Conservation (phyloP, 805 yeast species). For the Schwanniomyces polymorphus region DNA sequence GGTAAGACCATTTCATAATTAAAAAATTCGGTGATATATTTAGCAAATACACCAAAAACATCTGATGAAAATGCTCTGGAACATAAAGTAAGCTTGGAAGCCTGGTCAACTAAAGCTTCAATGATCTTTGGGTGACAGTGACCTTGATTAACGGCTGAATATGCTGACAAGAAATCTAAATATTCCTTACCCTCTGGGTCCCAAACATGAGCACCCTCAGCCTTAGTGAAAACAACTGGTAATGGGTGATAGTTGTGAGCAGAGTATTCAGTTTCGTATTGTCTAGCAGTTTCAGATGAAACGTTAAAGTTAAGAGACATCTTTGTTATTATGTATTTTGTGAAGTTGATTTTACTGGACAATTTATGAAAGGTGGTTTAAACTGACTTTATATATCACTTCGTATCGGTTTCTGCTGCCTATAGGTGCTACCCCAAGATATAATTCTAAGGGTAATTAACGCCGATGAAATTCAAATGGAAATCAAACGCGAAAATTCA, state of each 20-base stretch:
- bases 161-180: conserved; percentile 89
- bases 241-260: conserved; percentile 97
- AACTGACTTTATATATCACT: conserved; percentile 2
- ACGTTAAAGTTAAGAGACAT: conserved; percentile 44
- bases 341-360: background rate
- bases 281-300: conserved; percentile 63
- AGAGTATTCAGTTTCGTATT: conserved; percentile 75
- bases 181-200: conserved; percentile 97
- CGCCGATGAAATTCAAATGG: conserved; percentile 1
- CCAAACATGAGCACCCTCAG: conserved; percentile 92
- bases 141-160: conserved; percentile 97
- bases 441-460: background rate
- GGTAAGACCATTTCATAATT: conserved; percentile 92
- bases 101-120: conserved; percentile 82
- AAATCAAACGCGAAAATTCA: background rate
- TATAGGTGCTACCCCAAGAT: conserved; percentile 9
- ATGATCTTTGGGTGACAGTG: conserved; percentile 96
- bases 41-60: conserved; percentile 82
- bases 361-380: background rate
- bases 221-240: conserved; percentile 89
- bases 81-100: conserved; percentile 77
- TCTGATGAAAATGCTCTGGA: conserved; percentile 93
- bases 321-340: conserved; percentile 2
- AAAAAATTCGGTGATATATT: conserved; percentile 84
- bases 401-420: conserved; percentile 16